Base-by-base conservation (phyloP, 257 asterid genomes). In the Nemophila menziesii region DNA sequence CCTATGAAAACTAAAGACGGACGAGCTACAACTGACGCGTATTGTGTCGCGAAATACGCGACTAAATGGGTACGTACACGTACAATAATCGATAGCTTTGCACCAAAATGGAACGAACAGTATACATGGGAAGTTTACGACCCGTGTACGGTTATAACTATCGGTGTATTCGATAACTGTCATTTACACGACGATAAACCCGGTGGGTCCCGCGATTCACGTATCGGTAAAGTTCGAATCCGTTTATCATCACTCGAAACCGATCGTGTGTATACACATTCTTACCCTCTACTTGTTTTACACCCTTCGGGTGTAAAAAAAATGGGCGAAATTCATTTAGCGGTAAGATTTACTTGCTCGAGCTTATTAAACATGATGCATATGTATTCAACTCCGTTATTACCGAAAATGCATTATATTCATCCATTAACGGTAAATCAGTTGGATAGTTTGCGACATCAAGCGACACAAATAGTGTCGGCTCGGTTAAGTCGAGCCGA, bases 51-150 rank as follows among this genome's bases (percentile, higher is more conserved):
- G 17, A 80, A 77, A 52, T 80, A 77, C 13, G 89, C 84, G 11
- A 67, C 62, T 51, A 80, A 80, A 54, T 77, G 89, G 93, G 70
- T 77, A 0, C 22, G 93, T 51, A 77, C 89, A 0, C 71, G 85
- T 69, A 80, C 93, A 6, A 74, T 80, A 33, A 59, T 73, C 0
- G 89, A 77, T 64, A 71, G 85, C 44, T 74, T 80, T 56, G 23
- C 84, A 33, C 89, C 89, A 10, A 73, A 61, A 43, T 77, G 93
- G 93, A 80, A 80, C 2, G 89, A 80, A 54, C 93, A 80, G 56
- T 80, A 77, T 70, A 80, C 82, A 4, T 80, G 89, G 89, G 93
- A 80, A 41, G 93, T 80, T 24, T 77, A 50, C 33, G 93, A 80
- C 52, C 93, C 89, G 8, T 77, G 84, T 67, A 80, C 89, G 0